A percentile compares a stretch with the other conserved stretches of the same genome.
Conservation (phyloP, 2,329 filamentous ascomycete species). For the Lasiodiplodia citricola region DNA sequence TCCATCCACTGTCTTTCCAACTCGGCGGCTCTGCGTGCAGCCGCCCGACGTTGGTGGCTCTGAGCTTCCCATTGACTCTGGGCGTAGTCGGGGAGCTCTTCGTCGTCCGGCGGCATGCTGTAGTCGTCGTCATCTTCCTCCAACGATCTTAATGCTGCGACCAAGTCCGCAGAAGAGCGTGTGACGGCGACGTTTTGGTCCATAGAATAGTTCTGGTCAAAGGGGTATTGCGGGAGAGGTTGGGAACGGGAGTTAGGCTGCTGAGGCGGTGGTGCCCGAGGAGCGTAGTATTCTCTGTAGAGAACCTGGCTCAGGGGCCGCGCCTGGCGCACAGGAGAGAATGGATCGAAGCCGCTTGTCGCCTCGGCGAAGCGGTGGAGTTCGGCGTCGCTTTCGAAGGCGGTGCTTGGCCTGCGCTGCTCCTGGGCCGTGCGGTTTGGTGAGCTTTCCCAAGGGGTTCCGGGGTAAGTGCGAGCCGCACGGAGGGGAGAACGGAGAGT, state of each 20-base stretch:
- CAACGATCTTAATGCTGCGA: slow-evolving; percentile 36
- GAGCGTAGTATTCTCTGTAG: slow-evolving; percentile 25
- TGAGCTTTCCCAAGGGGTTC: slow-evolving; percentile 18
- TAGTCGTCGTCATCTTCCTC: slow-evolving; percentile 34
- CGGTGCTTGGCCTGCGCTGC: slow-evolving; percentile 32
- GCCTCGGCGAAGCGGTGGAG: slow-evolving; percentile 48
- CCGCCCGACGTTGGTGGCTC: slow-evolving; percentile 45
- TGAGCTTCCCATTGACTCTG: slow-evolving; percentile 54
- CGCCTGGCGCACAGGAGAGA: slow-evolving; percentile 36
- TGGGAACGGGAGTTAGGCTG: neutral
- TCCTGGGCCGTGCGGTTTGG: neutral
- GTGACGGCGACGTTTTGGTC: slow-evolving; percentile 30
- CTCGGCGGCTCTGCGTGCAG: slow-evolving; percentile 51
- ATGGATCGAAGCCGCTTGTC: slow-evolving; percentile 42
- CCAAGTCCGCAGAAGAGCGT: slow-evolving; percentile 9
- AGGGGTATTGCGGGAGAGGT: slow-evolving; percentile 1
- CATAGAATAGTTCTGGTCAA: slow-evolving; percentile 1
- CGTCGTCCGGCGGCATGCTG: slow-evolving; percentile 39
- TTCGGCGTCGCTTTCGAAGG: slow-evolving; percentile 42
- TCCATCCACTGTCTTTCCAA: slow-evolving; percentile 51
- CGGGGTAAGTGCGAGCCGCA: slow-evolving; percentile 15
- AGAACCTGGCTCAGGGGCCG: slow-evolving; percentile 34
- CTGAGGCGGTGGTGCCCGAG: slow-evolving; percentile 28
- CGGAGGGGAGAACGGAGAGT: slow-evolving; percentile 2
- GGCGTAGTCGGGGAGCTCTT: slow-evolving; percentile 54